A percentile compares a stretch with the other conserved stretches of the same genome.
Conservation (phyloP, 805 yeast species). For the Teunomyces aglyptinius region DNA sequence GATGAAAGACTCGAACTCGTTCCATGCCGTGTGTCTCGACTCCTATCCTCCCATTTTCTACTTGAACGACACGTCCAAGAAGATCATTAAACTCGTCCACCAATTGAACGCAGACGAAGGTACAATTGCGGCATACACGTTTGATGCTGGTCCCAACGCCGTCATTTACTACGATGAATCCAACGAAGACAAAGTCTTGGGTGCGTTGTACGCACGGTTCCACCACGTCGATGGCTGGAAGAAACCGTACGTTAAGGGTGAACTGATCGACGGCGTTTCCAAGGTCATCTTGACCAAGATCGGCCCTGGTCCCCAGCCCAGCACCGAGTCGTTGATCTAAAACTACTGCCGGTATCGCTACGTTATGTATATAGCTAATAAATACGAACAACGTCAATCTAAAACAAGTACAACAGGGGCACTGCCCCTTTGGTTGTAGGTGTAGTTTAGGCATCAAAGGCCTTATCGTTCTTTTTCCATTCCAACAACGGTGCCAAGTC, state of each 20-base stretch:
- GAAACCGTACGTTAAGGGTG: conserved; percentile 15
- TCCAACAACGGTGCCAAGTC: conserved; percentile 61
- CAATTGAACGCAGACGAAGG: conserved; percentile 67
- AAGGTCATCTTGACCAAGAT: conserved; percentile 81
- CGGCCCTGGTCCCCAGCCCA: conserved; percentile 81
- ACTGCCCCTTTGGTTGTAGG: no score
- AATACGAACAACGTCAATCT: background rate
- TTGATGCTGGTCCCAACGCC: conserved; percentile 99
- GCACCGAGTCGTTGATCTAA: conserved; percentile 50
- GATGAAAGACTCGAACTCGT: conserved; percentile 94
- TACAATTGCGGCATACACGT: conserved; percentile 90
- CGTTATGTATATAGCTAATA: background rate
- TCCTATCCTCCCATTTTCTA: conserved; percentile 95
- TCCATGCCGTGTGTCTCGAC: conserved; percentile 97
- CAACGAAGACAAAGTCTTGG: conserved; percentile 72
- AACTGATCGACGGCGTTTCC: conserved; percentile 59
- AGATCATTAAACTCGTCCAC: conserved; percentile 75
- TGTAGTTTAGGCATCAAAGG: background rate
- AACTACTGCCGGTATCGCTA: conserved; percentile 50
- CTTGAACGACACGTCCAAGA: conserved; percentile 83
- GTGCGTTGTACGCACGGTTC: conserved; percentile 63
- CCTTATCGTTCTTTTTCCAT: conserved; percentile 33
- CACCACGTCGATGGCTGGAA: conserved; percentile 70
- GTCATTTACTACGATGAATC: conserved; percentile 83
- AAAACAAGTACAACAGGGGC: no score